These are phyloP conservation scores for Talinum fruticosum DNA, from an alignment of 148 eudicot species.

Conservation along the genomic window DNA sequence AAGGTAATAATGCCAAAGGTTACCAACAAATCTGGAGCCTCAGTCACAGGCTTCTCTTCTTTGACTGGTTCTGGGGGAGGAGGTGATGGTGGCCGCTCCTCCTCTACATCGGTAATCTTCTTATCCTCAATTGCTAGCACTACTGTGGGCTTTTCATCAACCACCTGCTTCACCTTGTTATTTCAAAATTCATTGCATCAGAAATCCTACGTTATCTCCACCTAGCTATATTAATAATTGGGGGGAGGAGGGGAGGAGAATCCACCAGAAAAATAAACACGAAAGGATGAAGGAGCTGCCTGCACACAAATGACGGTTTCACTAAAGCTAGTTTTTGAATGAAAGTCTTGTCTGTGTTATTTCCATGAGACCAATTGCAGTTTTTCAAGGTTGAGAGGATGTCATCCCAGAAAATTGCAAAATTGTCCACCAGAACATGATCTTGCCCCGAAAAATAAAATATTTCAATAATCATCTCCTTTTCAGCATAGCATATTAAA, in stretches of 20 bases:
- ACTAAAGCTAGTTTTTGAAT: no score
- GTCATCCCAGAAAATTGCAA: not conserved
- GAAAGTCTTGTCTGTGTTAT: no score
- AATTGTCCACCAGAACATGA: not conserved
- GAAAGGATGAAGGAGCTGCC: not conserved
- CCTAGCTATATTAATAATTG: not conserved
- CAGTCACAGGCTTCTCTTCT: constrained; percentile 18
- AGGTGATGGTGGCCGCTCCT: constrained; percentile 55
- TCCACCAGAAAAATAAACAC: not conserved
- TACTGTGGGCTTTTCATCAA: constrained; percentile 50
- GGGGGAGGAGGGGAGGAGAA: not conserved
- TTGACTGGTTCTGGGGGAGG: constrained; percentile 65
- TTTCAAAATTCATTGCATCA: constrained; percentile 16
- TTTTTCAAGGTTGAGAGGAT: not conserved
- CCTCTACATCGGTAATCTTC: constrained; percentile 49
- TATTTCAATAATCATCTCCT: not conserved
- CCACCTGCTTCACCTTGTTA: constrained; percentile 49
- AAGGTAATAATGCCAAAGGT: not conserved
- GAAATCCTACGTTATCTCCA: not conserved
- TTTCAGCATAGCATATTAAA: not conserved
- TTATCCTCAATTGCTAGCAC: constrained; percentile 68
- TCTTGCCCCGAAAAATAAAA: not conserved
- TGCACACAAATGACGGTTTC: not conserved
- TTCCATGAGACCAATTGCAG: not conserved
- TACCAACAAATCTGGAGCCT: constrained; percentile 10